phyloP scores from a whole-genome alignment of 306 rosid genomes.

The Mucuna pruriens region DNA sequence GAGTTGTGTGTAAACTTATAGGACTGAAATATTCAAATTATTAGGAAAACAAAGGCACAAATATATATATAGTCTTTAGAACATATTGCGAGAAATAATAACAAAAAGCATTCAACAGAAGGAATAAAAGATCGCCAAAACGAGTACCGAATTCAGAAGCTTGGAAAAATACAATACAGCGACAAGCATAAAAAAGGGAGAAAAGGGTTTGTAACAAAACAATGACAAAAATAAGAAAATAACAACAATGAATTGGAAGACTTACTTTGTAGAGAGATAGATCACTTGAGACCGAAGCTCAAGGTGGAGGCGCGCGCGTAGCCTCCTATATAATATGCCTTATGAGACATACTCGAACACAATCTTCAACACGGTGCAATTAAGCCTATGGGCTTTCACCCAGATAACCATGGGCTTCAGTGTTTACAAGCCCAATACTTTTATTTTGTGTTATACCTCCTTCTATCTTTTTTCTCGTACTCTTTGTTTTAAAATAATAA shows the following conservation, averaged over 20 bases:
- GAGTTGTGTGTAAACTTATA: background rate
- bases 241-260: background rate
- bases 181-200: background rate
- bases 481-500: too few species aligned
- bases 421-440: too few species aligned
- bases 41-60: background rate
- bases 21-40: too few species aligned
- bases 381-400: background rate
- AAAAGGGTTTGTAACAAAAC: background rate
- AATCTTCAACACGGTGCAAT: background rate
- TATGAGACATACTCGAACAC: background rate
- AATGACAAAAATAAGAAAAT: background rate
- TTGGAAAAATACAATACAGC: background rate
- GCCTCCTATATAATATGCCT: background rate
- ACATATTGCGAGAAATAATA: background rate
- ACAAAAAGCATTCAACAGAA: background rate
- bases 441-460: too few species aligned
- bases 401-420: too few species aligned
- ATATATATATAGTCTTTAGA: background rate
- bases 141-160: too few species aligned
- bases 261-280: background rate
- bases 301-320: background rate
- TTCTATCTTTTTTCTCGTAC: too few species aligned
- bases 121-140: background rate
- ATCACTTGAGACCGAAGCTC: background rate